phyloP scores from a whole-genome alignment of 2,329 filamentous ascomycete species.

The Aspergillus tamarii region DNA sequence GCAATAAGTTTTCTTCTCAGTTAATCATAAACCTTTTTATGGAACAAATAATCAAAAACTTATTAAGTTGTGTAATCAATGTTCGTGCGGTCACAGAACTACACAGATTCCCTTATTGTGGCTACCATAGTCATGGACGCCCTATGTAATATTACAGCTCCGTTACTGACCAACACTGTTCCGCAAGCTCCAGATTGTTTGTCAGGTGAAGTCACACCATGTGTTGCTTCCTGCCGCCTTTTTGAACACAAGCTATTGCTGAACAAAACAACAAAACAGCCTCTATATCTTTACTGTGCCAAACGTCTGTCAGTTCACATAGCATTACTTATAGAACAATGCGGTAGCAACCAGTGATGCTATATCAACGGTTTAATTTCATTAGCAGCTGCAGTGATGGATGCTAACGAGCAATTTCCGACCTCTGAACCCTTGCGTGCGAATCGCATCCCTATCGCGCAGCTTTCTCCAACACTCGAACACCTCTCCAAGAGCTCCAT shows the following conservation, averaged over 20 bases:
- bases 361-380: constrained; percentile 15
- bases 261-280: not conserved
- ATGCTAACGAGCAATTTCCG: constrained; percentile 28
- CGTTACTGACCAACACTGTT: constrained; percentile 13
- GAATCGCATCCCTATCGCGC: constrained; percentile 42
- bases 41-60: too few species aligned
- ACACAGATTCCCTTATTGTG: not conserved
- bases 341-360: constrained; percentile 13
- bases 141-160: constrained; percentile 20
- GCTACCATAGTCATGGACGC: not conserved
- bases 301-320: not conserved
- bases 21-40: not conserved
- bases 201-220: constrained; percentile 8
- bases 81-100: constrained; percentile 9
- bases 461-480: constrained; percentile 42
- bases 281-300: not conserved
- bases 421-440: constrained; percentile 27
- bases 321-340: not conserved
- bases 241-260: not conserved
- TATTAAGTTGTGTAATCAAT: not conserved
- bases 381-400: constrained; percentile 32
- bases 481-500: constrained; percentile 46
- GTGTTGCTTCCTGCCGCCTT: not conserved
- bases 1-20: not conserved
- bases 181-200: constrained; percentile 7